Conservation (phyloP, 192 early-diverging fungal genomes). For the Linnemannia schmuckeri region DNA sequence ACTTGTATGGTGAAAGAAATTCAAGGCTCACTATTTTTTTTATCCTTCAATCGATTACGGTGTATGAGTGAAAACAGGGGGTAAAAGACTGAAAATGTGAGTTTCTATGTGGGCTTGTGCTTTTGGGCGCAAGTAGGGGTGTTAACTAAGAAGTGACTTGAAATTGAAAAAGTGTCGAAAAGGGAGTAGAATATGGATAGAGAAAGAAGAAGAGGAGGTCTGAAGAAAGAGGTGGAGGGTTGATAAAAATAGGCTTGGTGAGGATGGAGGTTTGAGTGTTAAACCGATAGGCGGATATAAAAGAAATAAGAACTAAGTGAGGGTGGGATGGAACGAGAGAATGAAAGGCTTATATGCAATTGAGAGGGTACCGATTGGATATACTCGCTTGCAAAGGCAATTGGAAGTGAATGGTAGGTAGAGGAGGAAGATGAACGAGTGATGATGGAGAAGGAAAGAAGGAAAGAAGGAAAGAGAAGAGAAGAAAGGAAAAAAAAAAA, state of each 20-base stretch:
- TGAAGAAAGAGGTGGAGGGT: not conserved
- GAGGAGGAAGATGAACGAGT: not conserved
- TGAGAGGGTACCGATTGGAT: not conserved
- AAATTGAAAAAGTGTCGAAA: not conserved
- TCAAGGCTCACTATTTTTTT: slow-evolving; percentile 3
- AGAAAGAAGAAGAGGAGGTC: not conserved
- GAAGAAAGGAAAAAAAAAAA: not conserved
- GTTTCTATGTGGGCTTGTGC: not conserved
- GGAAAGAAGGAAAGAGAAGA: not conserved
- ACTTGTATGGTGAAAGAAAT: not conserved
- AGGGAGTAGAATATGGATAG: not conserved
- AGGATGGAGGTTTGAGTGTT: not conserved
- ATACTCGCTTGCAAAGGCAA: not conserved
- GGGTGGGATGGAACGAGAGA: not conserved
- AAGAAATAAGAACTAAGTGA: not conserved
- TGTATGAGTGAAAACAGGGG: not conserved
- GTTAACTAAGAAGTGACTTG: not conserved
- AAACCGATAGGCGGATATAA: not conserved
- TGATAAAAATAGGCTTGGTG: slow-evolving; percentile 5
- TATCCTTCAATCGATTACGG: not conserved
- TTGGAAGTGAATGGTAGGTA: not conserved
- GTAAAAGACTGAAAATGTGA: not conserved
- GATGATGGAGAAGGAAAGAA: not conserved
- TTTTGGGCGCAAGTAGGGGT: not conserved
- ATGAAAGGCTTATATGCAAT: not conserved